phyloP scores from a whole-genome alignment of 2,329 filamentous ascomycete genomes.

The Exophiala mesophila region DNA sequence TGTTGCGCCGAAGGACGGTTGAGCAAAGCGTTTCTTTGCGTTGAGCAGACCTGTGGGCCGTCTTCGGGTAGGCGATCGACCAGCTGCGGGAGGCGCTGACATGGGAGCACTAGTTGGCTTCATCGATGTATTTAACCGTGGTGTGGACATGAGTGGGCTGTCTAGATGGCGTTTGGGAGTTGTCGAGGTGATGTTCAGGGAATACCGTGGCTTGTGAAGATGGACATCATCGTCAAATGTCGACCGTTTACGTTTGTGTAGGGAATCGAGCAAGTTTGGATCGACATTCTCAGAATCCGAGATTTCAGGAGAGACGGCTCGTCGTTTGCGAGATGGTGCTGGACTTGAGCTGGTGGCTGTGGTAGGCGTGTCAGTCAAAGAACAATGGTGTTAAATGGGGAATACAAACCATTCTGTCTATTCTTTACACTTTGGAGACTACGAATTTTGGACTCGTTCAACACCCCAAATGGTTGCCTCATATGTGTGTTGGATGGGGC shows the following conservation, averaged over 20 bases:
- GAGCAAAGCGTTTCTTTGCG: conserved; percentile 68
- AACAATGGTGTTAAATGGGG: conserved; percentile 2
- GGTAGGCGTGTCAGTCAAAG: conserved; percentile 13
- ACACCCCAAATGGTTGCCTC: conserved; percentile 32
- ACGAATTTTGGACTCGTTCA: conserved; percentile 30
- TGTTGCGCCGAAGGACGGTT: conserved; percentile 55
- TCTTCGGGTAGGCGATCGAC: conserved; percentile 70
- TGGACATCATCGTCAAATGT: conserved; percentile 29
- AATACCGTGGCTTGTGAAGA: conserved; percentile 47
- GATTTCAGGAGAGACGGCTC: conserved; percentile 36
- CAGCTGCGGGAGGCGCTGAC: conserved; percentile 64
- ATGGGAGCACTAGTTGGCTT: conserved; percentile 43
- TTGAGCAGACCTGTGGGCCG: conserved; percentile 66
- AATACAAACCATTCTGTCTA: conserved; percentile 45
- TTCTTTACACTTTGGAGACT: conserved; percentile 33
- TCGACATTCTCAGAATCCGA: conserved; percentile 58
- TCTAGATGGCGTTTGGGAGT: conserved; percentile 15
- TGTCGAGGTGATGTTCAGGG: conserved; percentile 35
- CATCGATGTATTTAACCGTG: conserved; percentile 24
- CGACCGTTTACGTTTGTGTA: conserved; percentile 42
- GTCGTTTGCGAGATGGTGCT: conserved; percentile 44
- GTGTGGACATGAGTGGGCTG: conserved; percentile 19
- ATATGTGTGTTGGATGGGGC: conserved; percentile 27
- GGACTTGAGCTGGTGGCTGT: conserved; percentile 26
- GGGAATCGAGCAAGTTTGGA: conserved; percentile 46